Base-by-base conservation (phyloP, 306 rosid species). In the Cucurbita ficifolia region DNA sequence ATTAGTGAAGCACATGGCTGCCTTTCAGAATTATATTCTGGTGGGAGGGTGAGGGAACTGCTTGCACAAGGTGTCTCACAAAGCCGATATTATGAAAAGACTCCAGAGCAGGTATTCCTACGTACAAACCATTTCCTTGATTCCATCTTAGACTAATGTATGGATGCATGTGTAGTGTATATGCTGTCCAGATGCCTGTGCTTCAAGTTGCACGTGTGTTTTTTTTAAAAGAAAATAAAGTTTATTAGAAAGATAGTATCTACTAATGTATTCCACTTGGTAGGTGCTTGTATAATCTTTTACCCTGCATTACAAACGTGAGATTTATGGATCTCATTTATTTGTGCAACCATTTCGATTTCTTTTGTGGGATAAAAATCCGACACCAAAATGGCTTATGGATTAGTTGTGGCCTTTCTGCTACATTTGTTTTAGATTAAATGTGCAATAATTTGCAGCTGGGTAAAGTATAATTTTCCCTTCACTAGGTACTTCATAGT, bases 21-120 rank as follows among this genome's bases (percentile, higher is more conserved):
- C 56, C 89, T 95, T 43, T 83, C 96, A 46, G 99, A 95, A 80
- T 87, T 95, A 13, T 95, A 91, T 80, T 89, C 99, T n/a, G 97
- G 99, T 72, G 97, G 97, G 77, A 86, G 97, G 86, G 96, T 95
- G 60, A 95, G 89, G 85, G 97, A 95, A 80, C 78, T 95, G 84
- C 96, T 95, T 60, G 99, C 99, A 0, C 99, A 95, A 80, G 99
- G 99, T 56, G 92, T 95, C 75, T 84, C 96, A 4, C 99, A 95
- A 70, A 91, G 93, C 72, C 85, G 99, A 42, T 91, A 88, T 86
- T 97, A 95, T 51, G 99, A 95, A 80, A 95, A 95, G 84, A 95
- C 97, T 73, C 97, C 99, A 8, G 99, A 95, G 80, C 99, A 95
- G 99, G 99, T 94, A 78, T 70, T 72, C 14, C 36, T 54, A 39